Evolutionary conservation across 176 grass and related monocot species (phyloP).

Genomic region (barley (Hordeum vulgare)): DNA sequence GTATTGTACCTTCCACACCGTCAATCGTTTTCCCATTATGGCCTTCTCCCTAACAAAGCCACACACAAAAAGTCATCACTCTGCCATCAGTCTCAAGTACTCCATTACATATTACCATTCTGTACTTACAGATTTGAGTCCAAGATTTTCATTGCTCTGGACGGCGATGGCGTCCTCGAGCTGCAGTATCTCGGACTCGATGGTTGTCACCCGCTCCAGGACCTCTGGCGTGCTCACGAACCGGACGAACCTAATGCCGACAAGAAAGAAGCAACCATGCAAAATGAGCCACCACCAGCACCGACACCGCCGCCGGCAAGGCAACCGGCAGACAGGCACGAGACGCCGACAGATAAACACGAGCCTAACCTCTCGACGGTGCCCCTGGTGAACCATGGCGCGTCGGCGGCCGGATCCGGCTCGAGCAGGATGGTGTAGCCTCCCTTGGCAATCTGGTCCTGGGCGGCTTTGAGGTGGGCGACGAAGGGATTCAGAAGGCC

Average conservation of each 20-base stretch:
- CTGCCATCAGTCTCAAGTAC: neutral
- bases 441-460: slow-evolving; percentile 87
- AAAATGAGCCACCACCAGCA: slow-evolving; percentile 24
- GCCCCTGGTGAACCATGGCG: slow-evolving; percentile 83
- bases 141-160: slow-evolving; percentile 55
- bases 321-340: neutral
- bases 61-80: slow-evolving; percentile 15
- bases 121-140: slow-evolving; percentile 45
- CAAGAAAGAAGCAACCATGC: slow-evolving; percentile 4
- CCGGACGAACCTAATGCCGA: slow-evolving; percentile 70
- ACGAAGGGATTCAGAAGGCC: slow-evolving; percentile 87
- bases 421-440: slow-evolving; percentile 86
- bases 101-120: neutral
- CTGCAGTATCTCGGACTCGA: slow-evolving; percentile 89
- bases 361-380: slow-evolving; percentile 64
- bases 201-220: slow-evolving; percentile 80
- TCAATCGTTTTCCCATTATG: slow-evolving; percentile 47
- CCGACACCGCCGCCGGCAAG: neutral
- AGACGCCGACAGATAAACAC: no score
- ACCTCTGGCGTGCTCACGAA: slow-evolving; percentile 96
- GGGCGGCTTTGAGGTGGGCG: slow-evolving; percentile 71
- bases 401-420: slow-evolving; percentile 34
- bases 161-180: slow-evolving; percentile 71
- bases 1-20: slow-evolving; percentile 45
- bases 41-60: slow-evolving; percentile 48